Conservation (phyloP, 2,329 filamentous ascomycete genomes). For the Trichoderma sp. region DNA sequence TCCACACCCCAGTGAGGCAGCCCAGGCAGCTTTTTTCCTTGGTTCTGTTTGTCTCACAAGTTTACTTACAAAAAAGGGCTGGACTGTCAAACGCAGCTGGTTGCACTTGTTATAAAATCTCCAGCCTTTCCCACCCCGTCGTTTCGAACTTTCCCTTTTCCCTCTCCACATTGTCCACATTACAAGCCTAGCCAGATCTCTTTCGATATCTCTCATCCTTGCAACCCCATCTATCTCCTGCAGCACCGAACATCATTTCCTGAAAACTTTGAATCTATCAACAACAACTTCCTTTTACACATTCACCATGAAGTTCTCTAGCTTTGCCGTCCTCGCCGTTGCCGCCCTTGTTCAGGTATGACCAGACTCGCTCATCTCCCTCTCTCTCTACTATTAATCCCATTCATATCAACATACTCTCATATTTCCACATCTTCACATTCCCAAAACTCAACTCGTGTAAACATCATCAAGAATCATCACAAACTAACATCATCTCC, state of each 20-base stretch:
- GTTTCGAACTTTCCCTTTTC: neutral
- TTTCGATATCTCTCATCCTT: neutral
- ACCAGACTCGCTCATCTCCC: neutral
- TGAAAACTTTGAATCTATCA: neutral
- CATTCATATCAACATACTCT: neutral
- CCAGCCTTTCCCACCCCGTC: neutral
- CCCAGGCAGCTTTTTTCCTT: neutral
- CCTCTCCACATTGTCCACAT: neutral
- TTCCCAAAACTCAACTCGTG: neutral
- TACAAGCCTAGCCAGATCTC: neutral
- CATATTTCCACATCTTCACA: neutral
- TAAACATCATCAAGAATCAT: neutral
- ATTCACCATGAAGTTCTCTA: conserved; percentile 42
- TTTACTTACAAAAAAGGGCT: neutral
- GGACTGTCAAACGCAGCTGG: neutral
- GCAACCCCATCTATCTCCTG: neutral
- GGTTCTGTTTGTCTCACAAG: neutral
- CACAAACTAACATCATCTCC: neutral
- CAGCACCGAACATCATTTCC: neutral
- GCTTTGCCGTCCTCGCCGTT: conserved; percentile 35
- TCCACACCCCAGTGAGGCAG: neutral
- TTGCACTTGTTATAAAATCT: neutral
- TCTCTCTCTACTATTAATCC: neutral
- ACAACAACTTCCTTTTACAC: neutral
- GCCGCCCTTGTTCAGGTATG: conserved; percentile 36